A percentile compares a stretch with the other conserved stretches of the same genome.
phyloP scores from a whole-genome alignment of 2,329 filamentous ascomycete genomes.

The Colletotrichum sp. region DNA sequence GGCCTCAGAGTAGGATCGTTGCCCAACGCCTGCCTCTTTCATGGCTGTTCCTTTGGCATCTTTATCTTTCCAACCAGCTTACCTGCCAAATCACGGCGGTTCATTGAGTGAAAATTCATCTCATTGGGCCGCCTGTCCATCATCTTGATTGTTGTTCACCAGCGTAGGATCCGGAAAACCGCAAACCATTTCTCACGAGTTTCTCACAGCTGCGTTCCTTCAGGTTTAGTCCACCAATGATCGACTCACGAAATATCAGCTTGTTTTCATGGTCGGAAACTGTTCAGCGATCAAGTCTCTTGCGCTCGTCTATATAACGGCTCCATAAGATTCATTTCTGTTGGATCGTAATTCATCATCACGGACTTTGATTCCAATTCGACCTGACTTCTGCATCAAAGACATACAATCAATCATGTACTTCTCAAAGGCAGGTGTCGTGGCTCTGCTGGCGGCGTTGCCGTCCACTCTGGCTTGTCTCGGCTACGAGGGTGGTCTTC shows the following conservation, averaged over 20 bases:
- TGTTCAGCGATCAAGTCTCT: not conserved
- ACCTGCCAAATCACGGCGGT: not conserved
- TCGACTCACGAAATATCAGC: not conserved
- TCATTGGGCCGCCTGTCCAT: constrained; percentile 1
- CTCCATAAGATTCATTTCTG: not conserved
- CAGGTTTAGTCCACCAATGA: not conserved
- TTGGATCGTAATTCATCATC: not conserved
- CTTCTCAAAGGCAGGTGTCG: not conserved
- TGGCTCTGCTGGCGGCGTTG: constrained; percentile 11
- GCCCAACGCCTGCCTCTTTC: not conserved
- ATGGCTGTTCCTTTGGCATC: not conserved
- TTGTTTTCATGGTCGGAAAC: not conserved
- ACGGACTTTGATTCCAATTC: not conserved
- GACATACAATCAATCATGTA: not conserved
- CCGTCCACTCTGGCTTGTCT: constrained; percentile 28
- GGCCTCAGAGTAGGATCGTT: not conserved
- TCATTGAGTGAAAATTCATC: not conserved
- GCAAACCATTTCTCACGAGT: not conserved
- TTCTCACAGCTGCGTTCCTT: not conserved
- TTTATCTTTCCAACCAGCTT: not conserved
- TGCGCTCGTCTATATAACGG: not conserved
- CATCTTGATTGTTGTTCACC: not conserved
- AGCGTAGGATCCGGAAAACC: constrained; percentile 2
- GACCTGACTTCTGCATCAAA: not conserved
- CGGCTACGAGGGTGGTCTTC: constrained; percentile 32